These are phyloP conservation scores for Malus hybrid DNA, from an alignment of 331 rosid genomes.

Conservation along the genomic window DNA sequence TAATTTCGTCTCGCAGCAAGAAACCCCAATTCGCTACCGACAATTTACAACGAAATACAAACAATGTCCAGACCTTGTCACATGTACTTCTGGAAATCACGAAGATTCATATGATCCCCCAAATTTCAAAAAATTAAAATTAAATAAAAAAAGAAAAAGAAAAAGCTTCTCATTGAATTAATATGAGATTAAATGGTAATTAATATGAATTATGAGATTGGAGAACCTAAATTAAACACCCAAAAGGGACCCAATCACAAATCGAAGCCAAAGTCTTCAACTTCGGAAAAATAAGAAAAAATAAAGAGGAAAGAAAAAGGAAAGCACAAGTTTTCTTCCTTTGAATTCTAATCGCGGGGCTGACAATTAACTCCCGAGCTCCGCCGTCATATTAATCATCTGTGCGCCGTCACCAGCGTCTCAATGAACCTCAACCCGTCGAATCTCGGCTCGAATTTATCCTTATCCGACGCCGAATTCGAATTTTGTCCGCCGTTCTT, in stretches of 20 bases:
- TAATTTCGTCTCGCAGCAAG: not conserved
- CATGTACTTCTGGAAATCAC: not conserved
- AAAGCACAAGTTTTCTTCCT: not conserved
- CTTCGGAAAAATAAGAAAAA: not conserved
- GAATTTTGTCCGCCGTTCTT: not conserved
- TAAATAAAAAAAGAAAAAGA: not conserved
- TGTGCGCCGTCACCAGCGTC: slow-evolving; percentile 58
- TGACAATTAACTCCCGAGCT: not conserved
- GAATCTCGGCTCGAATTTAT: slow-evolving; percentile 49
- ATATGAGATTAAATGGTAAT: not conserved
- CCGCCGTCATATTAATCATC: slow-evolving; percentile 12
- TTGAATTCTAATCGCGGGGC: not conserved
- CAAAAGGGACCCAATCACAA: not conserved
- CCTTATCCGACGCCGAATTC: slow-evolving; percentile 21
- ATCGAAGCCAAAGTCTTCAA: not conserved
- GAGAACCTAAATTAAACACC: not conserved
- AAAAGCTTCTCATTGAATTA: not conserved
- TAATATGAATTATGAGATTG: not conserved
- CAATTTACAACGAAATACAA: not conserved
- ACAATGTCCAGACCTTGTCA: not conserved
- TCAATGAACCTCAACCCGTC: slow-evolving; percentile 53
- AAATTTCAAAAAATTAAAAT: not conserved
- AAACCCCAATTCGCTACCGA: not conserved
- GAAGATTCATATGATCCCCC: not conserved
- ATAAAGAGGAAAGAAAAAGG: not conserved